Evolutionary conservation across 495 filamentous ascomycete genomes (phyloP).

Genomic region (Penicillium silybi): DNA sequence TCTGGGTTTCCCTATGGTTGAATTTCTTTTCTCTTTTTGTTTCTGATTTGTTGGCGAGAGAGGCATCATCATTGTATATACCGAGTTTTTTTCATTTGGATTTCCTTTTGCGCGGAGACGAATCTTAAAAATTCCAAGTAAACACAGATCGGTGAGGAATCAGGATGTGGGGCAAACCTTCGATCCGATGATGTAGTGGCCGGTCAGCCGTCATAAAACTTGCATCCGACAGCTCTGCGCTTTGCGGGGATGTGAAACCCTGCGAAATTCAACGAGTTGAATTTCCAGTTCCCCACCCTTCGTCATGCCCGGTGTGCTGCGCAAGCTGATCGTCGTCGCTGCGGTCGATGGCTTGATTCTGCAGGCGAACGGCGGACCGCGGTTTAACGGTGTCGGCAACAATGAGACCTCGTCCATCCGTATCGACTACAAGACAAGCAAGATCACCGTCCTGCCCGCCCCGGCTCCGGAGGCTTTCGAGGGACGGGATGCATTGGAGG

Average conservation of each 20-base stretch:
- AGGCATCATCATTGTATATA: conserved; percentile 27
- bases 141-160: neutral
- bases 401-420: conserved; percentile 50
- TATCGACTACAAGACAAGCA: conserved; percentile 72
- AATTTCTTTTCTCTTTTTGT: conserved; percentile 17
- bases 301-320: conserved; percentile 68
- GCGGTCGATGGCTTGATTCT: conserved; percentile 83
- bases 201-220: conserved; percentile 22
- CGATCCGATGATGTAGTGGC: conserved; percentile 28
- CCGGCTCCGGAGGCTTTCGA: conserved; percentile 34
- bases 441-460: conserved; percentile 43
- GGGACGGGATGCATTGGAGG: conserved; percentile 56
- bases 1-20: conserved; percentile 23
- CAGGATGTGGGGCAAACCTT: conserved; percentile 13
- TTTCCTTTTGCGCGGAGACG: conserved; percentile 2
- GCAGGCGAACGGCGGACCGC: conserved; percentile 59
- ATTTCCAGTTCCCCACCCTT: neutral
- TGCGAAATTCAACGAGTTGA: neutral
- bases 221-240: conserved; percentile 10
- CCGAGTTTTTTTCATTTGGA: conserved; percentile 8
- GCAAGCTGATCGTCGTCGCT: conserved; percentile 77
- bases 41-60: conserved; percentile 1
- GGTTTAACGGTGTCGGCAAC: conserved; percentile 29
- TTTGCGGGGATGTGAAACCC: neutral
- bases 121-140: neutral